These are phyloP conservation scores for Podaxis carcinomalis DNA, from an alignment of 768 basidiomycete species.

Conservation along the genomic window DNA sequence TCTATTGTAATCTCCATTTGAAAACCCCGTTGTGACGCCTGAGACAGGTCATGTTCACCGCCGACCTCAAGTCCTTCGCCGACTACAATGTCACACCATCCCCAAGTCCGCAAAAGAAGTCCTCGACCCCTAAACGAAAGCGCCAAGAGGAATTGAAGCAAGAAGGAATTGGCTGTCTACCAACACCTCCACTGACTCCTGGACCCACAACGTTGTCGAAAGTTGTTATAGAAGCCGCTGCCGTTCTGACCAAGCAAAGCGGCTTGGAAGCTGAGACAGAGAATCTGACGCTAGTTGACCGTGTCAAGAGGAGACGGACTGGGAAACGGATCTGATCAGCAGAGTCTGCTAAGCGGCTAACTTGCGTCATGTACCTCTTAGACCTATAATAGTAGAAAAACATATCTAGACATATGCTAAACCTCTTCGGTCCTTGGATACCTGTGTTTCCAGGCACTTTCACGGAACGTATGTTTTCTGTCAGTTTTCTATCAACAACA, in stretches of 20 bases:
- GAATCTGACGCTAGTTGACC: neutral
- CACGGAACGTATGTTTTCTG: too few relatives aligned
- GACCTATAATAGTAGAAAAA: too few relatives aligned
- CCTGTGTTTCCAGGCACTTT: too few relatives aligned
- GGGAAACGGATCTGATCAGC: neutral
- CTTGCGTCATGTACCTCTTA: too few relatives aligned
- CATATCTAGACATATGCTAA: too few relatives aligned
- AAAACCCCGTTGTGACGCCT: neutral
- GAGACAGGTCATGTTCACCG: constrained; percentile 67
- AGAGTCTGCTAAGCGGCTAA: neutral
- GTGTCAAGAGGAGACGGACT: too few relatives aligned
- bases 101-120: constrained; percentile 12
- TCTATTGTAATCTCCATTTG: neutral
- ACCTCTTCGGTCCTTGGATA: too few relatives aligned
- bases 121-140: constrained; percentile 9
- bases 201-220: constrained; percentile 27
- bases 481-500: too few relatives aligned
- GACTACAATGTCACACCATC: constrained; percentile 42
- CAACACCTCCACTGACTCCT: constrained; percentile 26
- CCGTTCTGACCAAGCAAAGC: neutral
- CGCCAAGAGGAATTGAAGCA: neutral
- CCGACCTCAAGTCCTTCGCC: constrained; percentile 68
- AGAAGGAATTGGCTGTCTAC: constrained; percentile 10
- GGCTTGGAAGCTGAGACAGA: neutral
- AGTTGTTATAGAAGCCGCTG: neutral